Evolutionary conservation across 164 flowering plant genomes (phyloP).

Genomic region (Umbilicus rupestris): DNA sequence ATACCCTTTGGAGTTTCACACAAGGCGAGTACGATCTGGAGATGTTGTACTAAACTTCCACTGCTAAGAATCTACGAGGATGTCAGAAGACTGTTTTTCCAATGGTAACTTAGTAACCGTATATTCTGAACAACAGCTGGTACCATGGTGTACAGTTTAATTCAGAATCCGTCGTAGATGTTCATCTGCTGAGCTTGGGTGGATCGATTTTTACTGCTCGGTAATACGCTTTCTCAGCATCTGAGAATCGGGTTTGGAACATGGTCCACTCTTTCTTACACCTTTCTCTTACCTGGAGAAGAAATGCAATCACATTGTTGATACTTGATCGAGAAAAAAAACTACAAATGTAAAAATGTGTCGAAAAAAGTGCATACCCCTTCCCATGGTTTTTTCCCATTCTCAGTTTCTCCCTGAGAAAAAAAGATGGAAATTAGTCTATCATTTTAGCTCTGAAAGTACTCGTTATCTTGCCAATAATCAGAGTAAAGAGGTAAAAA

Average conservation of each 20-base stretch:
- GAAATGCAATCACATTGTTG: not conserved
- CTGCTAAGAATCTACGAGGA: too few relatives aligned
- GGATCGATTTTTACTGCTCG: slow-evolving; percentile 2
- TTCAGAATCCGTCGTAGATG: not conserved
- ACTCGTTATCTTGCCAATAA: not conserved
- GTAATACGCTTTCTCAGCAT: slow-evolving; percentile 7
- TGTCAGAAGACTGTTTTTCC: too few relatives aligned
- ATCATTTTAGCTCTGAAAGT: not conserved
- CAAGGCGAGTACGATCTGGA: too few relatives aligned
- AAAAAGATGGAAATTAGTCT: not conserved
- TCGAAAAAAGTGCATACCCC: slow-evolving; percentile 47
- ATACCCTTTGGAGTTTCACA: too few relatives aligned
- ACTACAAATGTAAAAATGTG: not conserved
- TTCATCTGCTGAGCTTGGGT: not conserved
- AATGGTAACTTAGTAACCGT: too few relatives aligned
- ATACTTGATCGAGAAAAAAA: not conserved
- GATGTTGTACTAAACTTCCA: too few relatives aligned
- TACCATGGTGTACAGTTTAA: not conserved
- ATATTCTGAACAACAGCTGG: not conserved
- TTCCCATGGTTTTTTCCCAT: slow-evolving; percentile 85
- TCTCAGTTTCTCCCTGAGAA: slow-evolving; percentile 56
- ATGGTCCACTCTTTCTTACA: slow-evolving; percentile 9
- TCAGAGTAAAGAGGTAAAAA: slow-evolving; percentile 1
- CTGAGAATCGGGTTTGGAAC: slow-evolving; percentile 5
- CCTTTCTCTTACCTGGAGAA: slow-evolving; percentile 11